These are phyloP conservation scores for Heterobasidion irregulare DNA, from an alignment of 1,284 basidiomycete genomes.

Conservation along the genomic window DNA sequence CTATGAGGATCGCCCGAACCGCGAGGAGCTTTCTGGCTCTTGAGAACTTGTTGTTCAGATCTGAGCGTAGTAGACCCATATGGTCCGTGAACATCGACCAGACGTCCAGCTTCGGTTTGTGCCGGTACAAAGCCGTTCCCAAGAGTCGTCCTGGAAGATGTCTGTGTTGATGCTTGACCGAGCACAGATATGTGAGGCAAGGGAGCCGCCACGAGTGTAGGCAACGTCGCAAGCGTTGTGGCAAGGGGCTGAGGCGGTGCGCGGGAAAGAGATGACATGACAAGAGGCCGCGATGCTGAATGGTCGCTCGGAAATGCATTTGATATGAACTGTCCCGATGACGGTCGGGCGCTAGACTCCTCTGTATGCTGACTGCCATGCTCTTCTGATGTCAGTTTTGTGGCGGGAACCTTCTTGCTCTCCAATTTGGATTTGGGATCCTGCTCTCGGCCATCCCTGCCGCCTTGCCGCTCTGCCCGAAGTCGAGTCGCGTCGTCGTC, in stretches of 20 bases:
- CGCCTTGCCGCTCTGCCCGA: neutral
- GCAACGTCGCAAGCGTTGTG: neutral
- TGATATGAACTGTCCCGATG: neutral
- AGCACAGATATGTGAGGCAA: neutral
- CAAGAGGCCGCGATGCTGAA: neutral
- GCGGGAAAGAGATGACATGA: neutral
- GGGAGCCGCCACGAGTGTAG: neutral
- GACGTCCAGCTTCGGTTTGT: conserved; percentile 8
- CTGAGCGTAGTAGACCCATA: conserved; percentile 9
- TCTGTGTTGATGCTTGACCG: neutral
- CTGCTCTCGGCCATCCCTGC: neutral
- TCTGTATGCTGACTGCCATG: neutral
- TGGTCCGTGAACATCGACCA: conserved; percentile 8
- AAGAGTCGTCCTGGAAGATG: neutral
- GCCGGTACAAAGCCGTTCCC: conserved; percentile 7
- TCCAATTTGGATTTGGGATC: neutral
- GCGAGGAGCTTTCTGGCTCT: neutral
- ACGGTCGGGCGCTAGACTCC: neutral
- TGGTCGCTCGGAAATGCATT: neutral
- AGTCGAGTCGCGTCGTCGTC: neutral
- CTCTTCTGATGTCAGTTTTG: neutral
- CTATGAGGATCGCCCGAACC: too few species aligned
- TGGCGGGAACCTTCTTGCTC: neutral
- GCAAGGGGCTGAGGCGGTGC: neutral
- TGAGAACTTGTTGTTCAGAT: conserved; percentile 2